Evolutionary conservation across 2,329 filamentous ascomycete genomes (phyloP), one percentile per base, ranked within the genome.

Genomic region (Aspergillus fructus): DNA sequence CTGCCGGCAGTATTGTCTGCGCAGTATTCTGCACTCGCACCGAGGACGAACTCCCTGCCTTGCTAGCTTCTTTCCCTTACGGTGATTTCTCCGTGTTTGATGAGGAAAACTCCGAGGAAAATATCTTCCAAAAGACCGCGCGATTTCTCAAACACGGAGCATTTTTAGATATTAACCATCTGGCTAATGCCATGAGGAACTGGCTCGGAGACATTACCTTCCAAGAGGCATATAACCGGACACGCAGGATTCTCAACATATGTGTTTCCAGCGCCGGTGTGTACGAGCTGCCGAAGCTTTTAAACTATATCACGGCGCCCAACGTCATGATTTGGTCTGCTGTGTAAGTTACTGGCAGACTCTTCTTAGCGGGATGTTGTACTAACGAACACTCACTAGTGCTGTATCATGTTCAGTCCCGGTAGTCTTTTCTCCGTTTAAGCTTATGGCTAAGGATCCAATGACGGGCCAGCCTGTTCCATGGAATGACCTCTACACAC

Each of bases 301-400:
- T 97, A 64, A 97, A 97, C 73, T 97, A 96, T 68, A 85, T 96
- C 58, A 97, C 93, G 0, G 89, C 93, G 0, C 93, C 93, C 0
- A 94, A 97, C 69, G 93, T 97, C 53, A 85, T 97, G 77, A 93
- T 97, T 55, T 96, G 93, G 91, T 96, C 93, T 15, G 93, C 93
- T 34, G 93, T 97, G 67, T 83, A 75, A 78, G 81, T 78, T 9
- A 19, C 17, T 45, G 39, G 43, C 43, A 33, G 3, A 30, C 5
- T 3, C 48, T 5, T 3, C 11, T 5, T 4, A 12, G 5, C 5
- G 6, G 30, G 33, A 19, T 6, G 23, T 13, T 41, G 5, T 17
- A 49, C 60, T 68, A 58, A 70, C 55, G 12, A 9, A 11, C 8
- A 19, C 17, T 34, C 12, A 58, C 3, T 57, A 82, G 81, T 47